These are phyloP conservation scores for Xylaria curta DNA, from an alignment of 495 filamentous ascomycete species.

Conservation along the genomic window DNA sequence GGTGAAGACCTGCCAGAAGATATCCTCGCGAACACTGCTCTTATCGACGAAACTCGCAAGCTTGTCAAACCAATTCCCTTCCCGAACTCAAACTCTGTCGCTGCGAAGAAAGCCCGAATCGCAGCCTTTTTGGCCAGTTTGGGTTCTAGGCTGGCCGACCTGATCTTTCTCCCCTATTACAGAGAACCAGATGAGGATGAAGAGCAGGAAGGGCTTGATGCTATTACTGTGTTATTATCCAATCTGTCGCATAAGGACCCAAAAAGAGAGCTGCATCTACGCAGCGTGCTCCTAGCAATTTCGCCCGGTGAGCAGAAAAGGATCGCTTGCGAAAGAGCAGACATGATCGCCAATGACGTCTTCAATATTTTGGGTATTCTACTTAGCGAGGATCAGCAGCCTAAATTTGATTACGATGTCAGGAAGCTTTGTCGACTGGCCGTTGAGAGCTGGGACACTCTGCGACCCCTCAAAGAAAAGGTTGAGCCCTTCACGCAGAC, in stretches of 20 bases:
- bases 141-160: constrained; percentile 7
- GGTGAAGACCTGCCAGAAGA: constrained; percentile 8
- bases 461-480: constrained; percentile 17
- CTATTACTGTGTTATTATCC: constrained; percentile 10
- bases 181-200: not conserved
- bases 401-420: not conserved
- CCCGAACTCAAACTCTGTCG: not conserved
- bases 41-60: not conserved
- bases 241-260: constrained; percentile 6
- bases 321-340: constrained; percentile 1
- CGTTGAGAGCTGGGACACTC: constrained; percentile 6
- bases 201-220: not conserved
- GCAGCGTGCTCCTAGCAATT: constrained; percentile 17
- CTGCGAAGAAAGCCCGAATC: constrained; percentile 15
- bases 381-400: not conserved
- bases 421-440: not conserved
- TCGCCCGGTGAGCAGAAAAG: constrained; percentile 1
- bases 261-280: constrained; percentile 16
- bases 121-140: constrained; percentile 12
- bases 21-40: not conserved
- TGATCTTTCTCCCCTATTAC: constrained; percentile 17
- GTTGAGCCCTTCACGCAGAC: constrained; percentile 20
- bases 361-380: not conserved
- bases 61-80: constrained; percentile 8
- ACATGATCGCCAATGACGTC: not conserved